Base-by-base conservation (phyloP, 805 yeast species). In the Candida bentonensis region DNA sequence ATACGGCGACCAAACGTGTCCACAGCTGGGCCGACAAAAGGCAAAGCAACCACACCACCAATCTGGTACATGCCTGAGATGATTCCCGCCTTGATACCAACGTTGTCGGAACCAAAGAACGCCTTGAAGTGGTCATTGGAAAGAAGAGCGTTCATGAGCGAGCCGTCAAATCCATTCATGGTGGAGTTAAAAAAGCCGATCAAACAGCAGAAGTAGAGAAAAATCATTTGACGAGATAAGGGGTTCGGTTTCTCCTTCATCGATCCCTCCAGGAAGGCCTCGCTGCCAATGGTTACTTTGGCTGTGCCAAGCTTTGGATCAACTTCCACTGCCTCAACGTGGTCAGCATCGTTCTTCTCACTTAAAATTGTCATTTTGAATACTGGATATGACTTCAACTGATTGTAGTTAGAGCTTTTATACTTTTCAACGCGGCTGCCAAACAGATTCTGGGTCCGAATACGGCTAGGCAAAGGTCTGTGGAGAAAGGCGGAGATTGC, bases 61-160 rank as follows among this genome's bases (percentile, higher is more conserved):
- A 50, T 50, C 22, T 47, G 50, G 41, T 46, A 50, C 51, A 50
- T 48, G 25, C 46, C 48, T 28, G 51, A 30, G 27, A 50, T 46
- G 23, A 46, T 20, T 21, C 47, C 52, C 4, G 52, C 46, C 41
- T 49, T 46, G 42, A 41, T 39, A 17, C 52, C 51, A n/a, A 34
- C 49, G 15, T 28, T 41, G 21, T 28, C 33, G 3, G 52, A 30
- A 7, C 49, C 51, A 40, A 49, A 49, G 4, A n/a, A 15, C n/a
- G 27, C 44, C n/a, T 42, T 23, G 42, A 49, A 49, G 13, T 45
- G 43, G 20, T 46, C 26, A 13, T 39, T 23, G 2, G 36, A 36
- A 27, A 49, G 28, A 3, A 48, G 28, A n/a, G 51, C 22, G n/a
- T 43, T 39, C 46, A 48, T 41, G 20, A 47, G 39, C 26, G 28